Evolutionary conservation across 257 asterid species (phyloP).

Genomic region (Nyctanthes arbortristis): DNA sequence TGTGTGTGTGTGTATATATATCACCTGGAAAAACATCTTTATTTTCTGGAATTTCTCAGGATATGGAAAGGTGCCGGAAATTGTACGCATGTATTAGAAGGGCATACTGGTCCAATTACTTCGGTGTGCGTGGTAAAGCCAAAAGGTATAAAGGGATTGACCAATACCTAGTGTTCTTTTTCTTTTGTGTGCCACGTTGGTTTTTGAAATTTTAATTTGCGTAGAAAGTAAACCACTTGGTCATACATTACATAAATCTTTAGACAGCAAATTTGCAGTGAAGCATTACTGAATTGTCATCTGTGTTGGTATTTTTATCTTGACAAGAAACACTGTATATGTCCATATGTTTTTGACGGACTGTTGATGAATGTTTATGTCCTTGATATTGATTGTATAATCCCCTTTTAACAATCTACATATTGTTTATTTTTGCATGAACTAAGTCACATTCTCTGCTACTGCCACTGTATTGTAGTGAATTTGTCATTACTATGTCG

Average conservation of each 20-base stretch:
- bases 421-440: no score
- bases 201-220: neutral
- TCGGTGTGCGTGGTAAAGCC: slow-evolving; percentile 67
- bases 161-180: neutral
- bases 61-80: slow-evolving; percentile 84
- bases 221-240: neutral
- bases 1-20: neutral
- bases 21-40: slow-evolving; percentile 15
- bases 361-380: no score
- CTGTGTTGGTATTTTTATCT: neutral
- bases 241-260: neutral
- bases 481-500: no score
- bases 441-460: no score
- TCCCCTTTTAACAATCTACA: no score
- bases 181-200: slow-evolving; percentile 1
- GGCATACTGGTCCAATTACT: slow-evolving; percentile 83
- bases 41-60: slow-evolving; percentile 43
- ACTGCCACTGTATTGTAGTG: no score
- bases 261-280: neutral
- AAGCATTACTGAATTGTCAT: neutral
- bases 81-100: slow-evolving; percentile 79
- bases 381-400: no score
- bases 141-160: slow-evolving; percentile 45
- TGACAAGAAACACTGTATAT: neutral
- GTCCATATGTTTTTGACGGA: neutral